These are phyloP conservation scores for Ceratobasidium theobromae DNA, from an alignment of 1,284 basidiomycete genomes.

Conservation along the genomic window DNA sequence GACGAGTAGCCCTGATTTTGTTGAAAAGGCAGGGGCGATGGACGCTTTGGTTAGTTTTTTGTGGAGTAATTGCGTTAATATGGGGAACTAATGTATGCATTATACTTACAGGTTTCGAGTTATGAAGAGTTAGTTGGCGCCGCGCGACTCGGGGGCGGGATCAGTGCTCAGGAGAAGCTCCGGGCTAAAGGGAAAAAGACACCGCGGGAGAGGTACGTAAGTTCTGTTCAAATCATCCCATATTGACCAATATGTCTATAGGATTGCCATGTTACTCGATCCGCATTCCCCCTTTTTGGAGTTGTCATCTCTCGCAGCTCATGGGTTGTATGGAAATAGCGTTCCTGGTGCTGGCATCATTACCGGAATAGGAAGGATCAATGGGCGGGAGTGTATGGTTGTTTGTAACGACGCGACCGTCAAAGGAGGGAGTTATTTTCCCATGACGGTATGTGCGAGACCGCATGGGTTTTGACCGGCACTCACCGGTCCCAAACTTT, in stretches of 20 bases:
- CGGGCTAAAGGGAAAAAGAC: slow-evolving; percentile 78
- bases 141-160: slow-evolving; percentile 47
- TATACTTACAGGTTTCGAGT: slow-evolving; percentile 32
- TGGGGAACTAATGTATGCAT: slow-evolving; percentile 53
- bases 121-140: slow-evolving; percentile 31
- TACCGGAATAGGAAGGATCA: slow-evolving; percentile 82
- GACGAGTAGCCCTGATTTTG: slow-evolving; percentile 68
- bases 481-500: not conserved
- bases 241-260: slow-evolving; percentile 38
- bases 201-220: slow-evolving; percentile 76
- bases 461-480: no score
- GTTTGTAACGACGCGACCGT: slow-evolving; percentile 94
- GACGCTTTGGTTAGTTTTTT: slow-evolving; percentile 62
- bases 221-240: slow-evolving; percentile 34
- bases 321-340: slow-evolving; percentile 80
- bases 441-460: slow-evolving; percentile 65
- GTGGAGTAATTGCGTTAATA: no score
- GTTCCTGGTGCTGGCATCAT: slow-evolving; percentile 91
- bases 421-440: slow-evolving; percentile 92
- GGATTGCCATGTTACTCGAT: slow-evolving; percentile 72
- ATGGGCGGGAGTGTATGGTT: slow-evolving; percentile 82
- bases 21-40: slow-evolving; percentile 65
- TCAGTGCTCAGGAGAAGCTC: slow-evolving; percentile 76
- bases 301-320: slow-evolving; percentile 81
- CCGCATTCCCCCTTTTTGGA: slow-evolving; percentile 89